A percentile compares a stretch with the other conserved stretches of the same genome.
Evolutionary conservation across 805 yeast species (phyloP).

Genomic region (Barnettozyma vustinii): DNA sequence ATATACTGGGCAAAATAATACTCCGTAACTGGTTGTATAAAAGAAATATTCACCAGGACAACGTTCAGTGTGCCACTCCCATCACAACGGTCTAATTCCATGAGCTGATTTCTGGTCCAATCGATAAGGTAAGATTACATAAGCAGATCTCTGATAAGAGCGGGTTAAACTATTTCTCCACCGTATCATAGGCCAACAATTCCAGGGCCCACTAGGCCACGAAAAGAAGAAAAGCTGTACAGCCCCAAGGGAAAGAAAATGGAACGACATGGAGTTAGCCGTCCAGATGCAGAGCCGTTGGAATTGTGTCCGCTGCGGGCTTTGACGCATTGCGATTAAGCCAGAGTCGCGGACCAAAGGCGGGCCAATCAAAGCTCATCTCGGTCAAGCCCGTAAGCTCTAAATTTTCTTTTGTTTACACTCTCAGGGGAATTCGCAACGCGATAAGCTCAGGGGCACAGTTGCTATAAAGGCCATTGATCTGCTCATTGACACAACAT

Average conservation of each 20-base stretch:
- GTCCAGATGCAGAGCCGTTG: background rate
- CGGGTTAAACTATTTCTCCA: too few relatives aligned
- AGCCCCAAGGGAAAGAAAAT: background rate
- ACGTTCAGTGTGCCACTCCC: too few relatives aligned
- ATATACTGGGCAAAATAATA: too few relatives aligned
- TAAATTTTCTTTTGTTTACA: background rate
- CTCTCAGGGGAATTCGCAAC: background rate
- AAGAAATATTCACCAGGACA: too few relatives aligned
- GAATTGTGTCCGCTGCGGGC: background rate
- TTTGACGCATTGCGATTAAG: background rate
- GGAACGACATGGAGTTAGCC: background rate
- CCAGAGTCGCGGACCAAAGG: background rate
- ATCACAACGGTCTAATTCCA: background rate
- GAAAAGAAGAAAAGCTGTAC: too few relatives aligned
- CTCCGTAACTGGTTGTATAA: too few relatives aligned
- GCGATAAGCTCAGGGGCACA: background rate
- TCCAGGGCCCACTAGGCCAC: background rate
- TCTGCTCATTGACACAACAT: background rate
- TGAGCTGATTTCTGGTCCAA: background rate
- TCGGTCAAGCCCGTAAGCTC: background rate
- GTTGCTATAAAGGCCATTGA: background rate
- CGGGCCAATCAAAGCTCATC: background rate
- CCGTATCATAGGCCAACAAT: too few relatives aligned
- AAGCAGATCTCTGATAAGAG: too few relatives aligned
- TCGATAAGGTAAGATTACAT: too few relatives aligned